Percentiles rank a stretch among this genome's conserved stretches.
These are phyloP conservation scores for Penicillium decumbens DNA, from an alignment of 2,329 filamentous ascomycete species.

Conservation along the genomic window DNA sequence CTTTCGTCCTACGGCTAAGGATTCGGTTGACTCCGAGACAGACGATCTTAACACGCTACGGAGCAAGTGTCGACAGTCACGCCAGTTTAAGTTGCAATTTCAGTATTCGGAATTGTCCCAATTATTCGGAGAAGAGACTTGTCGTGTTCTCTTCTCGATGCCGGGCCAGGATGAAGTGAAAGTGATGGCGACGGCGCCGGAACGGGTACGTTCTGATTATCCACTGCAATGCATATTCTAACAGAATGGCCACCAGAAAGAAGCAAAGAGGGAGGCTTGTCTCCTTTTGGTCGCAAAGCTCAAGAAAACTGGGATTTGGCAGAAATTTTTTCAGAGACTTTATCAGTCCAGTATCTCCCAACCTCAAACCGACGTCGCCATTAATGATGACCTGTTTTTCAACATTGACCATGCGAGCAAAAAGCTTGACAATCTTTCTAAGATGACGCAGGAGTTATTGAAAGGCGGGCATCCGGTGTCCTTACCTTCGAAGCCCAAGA, in stretches of 20 bases:
- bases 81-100: background rate
- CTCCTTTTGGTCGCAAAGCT: background rate
- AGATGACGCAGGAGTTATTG: too few relatives aligned
- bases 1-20: background rate
- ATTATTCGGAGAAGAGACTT: background rate
- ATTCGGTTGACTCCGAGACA: background rate
- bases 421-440: background rate
- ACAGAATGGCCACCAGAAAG: background rate
- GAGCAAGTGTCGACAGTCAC: background rate
- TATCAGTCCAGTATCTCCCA: background rate
- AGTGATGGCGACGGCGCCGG: background rate
- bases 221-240: background rate
- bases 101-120: background rate
- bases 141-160: background rate
- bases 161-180: background rate
- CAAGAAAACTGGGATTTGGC: background rate
- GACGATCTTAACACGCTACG: background rate
- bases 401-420: conserved; percentile 1
- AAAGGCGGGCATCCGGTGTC: background rate
- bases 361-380: background rate
- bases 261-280: background rate
- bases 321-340: background rate
- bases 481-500: background rate
- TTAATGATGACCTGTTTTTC: conserved; percentile 5
- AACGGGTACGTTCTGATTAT: background rate